Percentiles rank a stretch among this genome's conserved stretches.
These are phyloP conservation scores for Claviceps purpurea DNA, from an alignment of 2,329 filamentous ascomycete genomes.

Conservation along the genomic window DNA sequence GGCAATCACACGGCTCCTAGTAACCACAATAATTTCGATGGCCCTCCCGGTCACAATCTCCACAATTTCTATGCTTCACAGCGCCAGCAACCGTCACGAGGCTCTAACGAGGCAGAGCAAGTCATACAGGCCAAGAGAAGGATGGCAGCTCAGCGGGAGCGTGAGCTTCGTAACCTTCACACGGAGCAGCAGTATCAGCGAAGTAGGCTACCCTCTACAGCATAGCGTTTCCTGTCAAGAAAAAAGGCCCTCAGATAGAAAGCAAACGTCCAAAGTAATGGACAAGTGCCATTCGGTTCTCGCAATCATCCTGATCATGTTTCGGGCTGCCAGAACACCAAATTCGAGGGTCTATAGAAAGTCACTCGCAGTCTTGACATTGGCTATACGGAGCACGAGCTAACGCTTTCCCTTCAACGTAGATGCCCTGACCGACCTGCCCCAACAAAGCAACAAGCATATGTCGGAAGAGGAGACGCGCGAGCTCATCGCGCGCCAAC, in stretches of 20 bases:
- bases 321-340: constrained; percentile 1
- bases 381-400: constrained; percentile 19
- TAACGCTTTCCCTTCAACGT: constrained; percentile 26
- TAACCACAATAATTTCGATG: constrained; percentile 73
- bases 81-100: constrained; percentile 74
- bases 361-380: constrained; percentile 1
- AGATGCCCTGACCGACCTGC: constrained; percentile 38
- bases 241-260: constrained; percentile 25
- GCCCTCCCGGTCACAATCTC: constrained; percentile 57
- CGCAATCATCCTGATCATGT: constrained; percentile 5
- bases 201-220: constrained; percentile 80
- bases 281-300: constrained; percentile 9
- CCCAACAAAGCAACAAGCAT: constrained; percentile 46
- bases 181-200: constrained; percentile 99
- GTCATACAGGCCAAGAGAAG: constrained; percentile 98
- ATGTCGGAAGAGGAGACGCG: constrained; percentile 95
- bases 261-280: constrained; percentile 17
- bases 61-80: constrained; percentile 93
- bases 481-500: constrained; percentile 89
- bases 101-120: constrained; percentile 86
- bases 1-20: constrained; percentile 39
- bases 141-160: constrained; percentile 97
- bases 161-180: constrained; percentile 98
- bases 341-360: constrained; percentile 3
- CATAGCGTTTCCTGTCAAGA: constrained; percentile 41